These are phyloP conservation scores for Casuarina glauca DNA, from an alignment of 306 rosid species.

Conservation along the genomic window DNA sequence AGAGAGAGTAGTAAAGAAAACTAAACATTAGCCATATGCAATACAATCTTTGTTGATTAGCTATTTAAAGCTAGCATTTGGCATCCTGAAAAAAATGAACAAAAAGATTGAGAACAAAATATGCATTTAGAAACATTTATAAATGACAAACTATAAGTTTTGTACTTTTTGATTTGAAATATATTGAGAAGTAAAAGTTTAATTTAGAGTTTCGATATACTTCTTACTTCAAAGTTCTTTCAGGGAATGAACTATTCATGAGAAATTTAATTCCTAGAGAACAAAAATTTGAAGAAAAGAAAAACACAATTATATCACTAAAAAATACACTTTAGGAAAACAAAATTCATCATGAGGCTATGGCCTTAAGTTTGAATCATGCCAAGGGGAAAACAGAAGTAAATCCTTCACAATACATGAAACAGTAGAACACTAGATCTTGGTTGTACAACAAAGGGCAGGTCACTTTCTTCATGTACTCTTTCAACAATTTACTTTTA, in stretches of 20 bases:
- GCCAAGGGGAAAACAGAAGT: neutral
- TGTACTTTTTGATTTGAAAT: no score
- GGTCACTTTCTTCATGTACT: neutral
- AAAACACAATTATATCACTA: neutral
- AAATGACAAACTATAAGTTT: no score
- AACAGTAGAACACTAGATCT: neutral
- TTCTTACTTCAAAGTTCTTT: neutral
- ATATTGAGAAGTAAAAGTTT: neutral
- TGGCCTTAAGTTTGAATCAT: no score
- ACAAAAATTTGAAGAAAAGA: neutral
- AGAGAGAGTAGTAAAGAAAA: neutral
- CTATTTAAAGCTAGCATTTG: no score
- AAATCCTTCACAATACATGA: no score
- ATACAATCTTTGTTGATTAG: neutral
- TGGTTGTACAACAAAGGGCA: neutral
- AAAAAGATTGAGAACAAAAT: no score
- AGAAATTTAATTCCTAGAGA: neutral
- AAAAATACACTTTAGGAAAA: no score
- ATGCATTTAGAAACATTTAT: no score
- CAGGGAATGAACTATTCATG: neutral
- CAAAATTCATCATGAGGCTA: no score
- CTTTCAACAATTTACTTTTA: no score
- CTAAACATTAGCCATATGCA: neutral
- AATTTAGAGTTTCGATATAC: neutral
- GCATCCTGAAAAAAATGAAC: neutral